Evolutionary conservation across 2,329 filamentous ascomycete species (phyloP).

Genomic region (Corniculantispora saksenae): DNA sequence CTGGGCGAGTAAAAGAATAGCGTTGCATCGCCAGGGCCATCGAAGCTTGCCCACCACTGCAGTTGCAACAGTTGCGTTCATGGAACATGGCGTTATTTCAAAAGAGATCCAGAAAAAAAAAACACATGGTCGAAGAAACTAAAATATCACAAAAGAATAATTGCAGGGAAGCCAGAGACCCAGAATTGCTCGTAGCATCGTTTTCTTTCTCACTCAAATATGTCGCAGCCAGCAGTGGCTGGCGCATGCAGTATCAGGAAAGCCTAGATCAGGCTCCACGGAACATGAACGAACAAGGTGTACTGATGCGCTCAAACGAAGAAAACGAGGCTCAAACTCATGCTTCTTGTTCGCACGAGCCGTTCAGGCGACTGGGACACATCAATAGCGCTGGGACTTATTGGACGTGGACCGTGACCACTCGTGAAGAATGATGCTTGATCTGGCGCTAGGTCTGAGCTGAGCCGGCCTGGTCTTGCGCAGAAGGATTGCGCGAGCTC

Average conservation of each 20-base stretch:
- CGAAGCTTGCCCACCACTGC: neutral
- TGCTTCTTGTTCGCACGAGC: neutral
- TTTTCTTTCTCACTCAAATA: neutral
- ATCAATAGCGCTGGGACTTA: too few relatives aligned
- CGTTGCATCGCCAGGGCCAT: neutral
- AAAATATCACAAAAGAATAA: neutral
- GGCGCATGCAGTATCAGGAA: neutral
- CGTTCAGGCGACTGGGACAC: neutral
- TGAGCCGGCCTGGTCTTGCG: neutral
- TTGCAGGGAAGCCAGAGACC: neutral
- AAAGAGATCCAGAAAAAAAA: neutral
- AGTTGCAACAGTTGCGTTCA: neutral
- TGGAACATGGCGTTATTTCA: neutral
- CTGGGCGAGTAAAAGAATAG: neutral
- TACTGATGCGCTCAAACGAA: neutral
- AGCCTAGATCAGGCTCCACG: neutral
- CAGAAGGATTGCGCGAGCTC: neutral
- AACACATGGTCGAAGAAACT: neutral
- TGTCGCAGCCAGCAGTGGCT: neutral
- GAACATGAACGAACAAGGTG: constrained; percentile 7
- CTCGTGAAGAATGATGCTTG: neutral
- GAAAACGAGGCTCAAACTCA: neutral
- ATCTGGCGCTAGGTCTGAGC: neutral
- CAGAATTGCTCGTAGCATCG: neutral
- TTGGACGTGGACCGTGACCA: too few relatives aligned